These are phyloP conservation scores for Zygotorulaspora sp. DNA, from an alignment of 805 yeast species.

Conservation along the genomic window DNA sequence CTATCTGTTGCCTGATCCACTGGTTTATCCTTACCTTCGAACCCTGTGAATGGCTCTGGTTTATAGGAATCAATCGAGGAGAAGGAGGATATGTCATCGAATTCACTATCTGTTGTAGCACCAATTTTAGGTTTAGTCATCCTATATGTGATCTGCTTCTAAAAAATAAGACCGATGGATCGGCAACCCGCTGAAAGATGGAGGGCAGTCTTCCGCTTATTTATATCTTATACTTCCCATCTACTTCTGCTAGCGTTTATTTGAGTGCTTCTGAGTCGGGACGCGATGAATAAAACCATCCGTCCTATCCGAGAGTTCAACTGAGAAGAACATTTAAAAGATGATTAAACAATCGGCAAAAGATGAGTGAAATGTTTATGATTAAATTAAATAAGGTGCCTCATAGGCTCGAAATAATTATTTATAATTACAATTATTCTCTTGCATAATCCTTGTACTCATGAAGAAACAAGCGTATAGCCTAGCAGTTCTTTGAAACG, in stretches of 20 bases:
- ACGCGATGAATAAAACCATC: too few species aligned
- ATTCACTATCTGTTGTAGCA: constrained; percentile 17
- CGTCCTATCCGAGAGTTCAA: constrained; percentile 2
- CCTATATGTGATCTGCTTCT: not conserved
- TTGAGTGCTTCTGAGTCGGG: too few species aligned
- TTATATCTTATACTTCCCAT: too few species aligned
- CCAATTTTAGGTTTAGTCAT: not conserved
- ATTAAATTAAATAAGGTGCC: too few species aligned
- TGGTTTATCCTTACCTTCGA: not conserved
- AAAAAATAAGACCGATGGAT: not conserved
- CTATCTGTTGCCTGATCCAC: not conserved
- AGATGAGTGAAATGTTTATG: too few species aligned
- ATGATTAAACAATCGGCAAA: too few species aligned
- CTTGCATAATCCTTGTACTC: constrained; percentile 5
- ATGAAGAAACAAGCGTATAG: constrained; percentile 62
- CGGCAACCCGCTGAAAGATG: too few species aligned
- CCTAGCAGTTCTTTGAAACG: constrained; percentile 74
- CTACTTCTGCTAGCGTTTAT: too few species aligned
- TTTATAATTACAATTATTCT: too few species aligned
- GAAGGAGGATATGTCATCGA: constrained; percentile 29
- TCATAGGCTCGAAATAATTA: too few species aligned
- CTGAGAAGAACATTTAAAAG: too few species aligned
- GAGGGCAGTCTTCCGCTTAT: too few species aligned
- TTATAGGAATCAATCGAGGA: constrained; percentile 27
- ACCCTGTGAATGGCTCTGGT: constrained; percentile 26